Evolutionary conservation across 768 basidiomycete genomes (phyloP).

Genomic region (Serendipita indica): DNA sequence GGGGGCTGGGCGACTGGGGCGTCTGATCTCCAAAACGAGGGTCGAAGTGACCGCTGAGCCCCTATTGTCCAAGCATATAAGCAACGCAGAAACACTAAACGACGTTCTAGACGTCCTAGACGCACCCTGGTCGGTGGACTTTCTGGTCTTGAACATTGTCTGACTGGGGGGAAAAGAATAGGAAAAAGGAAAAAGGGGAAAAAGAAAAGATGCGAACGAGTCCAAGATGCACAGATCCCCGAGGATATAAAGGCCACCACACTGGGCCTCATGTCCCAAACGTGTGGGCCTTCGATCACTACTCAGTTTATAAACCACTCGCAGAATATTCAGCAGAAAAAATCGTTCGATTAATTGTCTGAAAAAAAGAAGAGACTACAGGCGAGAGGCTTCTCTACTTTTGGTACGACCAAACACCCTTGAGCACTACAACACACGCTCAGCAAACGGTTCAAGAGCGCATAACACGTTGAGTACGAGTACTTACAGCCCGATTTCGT

Average conservation of each 20-base stretch:
- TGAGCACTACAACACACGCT: constrained; percentile 51
- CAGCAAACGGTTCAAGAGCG: neutral
- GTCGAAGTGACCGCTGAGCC: neutral
- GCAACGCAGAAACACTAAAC: neutral
- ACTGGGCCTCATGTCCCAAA: constrained; percentile 1
- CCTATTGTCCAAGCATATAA: neutral
- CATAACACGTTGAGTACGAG: constrained; percentile 1
- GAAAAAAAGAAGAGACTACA: neutral
- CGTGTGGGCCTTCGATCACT: too few species aligned
- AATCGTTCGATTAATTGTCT: constrained; percentile 1
- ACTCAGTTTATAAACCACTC: too few species aligned
- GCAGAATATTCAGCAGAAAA: neutral
- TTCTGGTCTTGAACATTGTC: constrained; percentile 5
- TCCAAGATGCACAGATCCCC: too few species aligned
- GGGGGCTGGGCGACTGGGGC: neutral
- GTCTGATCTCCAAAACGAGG: constrained; percentile 7
- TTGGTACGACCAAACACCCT: constrained; percentile 91
- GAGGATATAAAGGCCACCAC: too few species aligned
- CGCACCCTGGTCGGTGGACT: constrained; percentile 6
- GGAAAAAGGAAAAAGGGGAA: neutral
- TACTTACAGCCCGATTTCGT: constrained; percentile 87
- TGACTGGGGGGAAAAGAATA: neutral
- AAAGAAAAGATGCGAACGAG: neutral
- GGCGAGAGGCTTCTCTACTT: constrained; percentile 55
- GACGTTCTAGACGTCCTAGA: neutral